phyloP scores from a whole-genome alignment of 129 eudicot genomes.

The Kitagawia praeruptora region DNA sequence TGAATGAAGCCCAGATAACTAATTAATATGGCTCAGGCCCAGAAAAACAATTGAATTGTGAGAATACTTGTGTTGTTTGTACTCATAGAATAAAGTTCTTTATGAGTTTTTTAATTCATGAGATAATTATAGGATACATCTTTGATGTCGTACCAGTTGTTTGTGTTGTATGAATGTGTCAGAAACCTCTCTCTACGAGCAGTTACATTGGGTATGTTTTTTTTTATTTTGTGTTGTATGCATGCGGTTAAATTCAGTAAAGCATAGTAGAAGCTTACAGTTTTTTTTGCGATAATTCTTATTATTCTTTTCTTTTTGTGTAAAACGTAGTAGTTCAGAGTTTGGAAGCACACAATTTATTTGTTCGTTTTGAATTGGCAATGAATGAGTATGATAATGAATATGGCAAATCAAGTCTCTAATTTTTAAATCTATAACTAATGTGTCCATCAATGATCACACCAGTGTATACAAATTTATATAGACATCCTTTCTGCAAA shows the following conservation, averaged over 20 bases:
- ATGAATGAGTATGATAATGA: neutral
- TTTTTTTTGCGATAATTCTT: neutral
- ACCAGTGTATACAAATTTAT: no score
- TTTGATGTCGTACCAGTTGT: neutral
- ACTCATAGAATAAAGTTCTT: neutral
- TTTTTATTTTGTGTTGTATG: neutral
- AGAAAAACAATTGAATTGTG: neutral
- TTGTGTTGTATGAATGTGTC: neutral
- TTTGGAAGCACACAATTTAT: neutral
- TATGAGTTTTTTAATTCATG: neutral
- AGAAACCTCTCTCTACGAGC: neutral
- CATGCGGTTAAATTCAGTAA: neutral
- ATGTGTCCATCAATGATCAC: neutral
- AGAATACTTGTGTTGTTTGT: neutral
- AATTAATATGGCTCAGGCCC: slow-evolving; percentile 17
- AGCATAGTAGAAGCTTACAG: neutral
- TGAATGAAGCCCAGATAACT: slow-evolving; percentile 31
- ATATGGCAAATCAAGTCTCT: no score
- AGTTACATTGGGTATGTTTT: neutral
- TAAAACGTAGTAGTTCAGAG: neutral
- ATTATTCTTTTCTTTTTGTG: neutral
- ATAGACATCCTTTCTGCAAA: no score
- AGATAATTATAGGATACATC: neutral
- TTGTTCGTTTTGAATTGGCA: neutral
- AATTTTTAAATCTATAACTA: no score